Base-by-base conservation (phyloP, 2,329 filamentous ascomycete genomes). In the Fusarium globosum region DNA sequence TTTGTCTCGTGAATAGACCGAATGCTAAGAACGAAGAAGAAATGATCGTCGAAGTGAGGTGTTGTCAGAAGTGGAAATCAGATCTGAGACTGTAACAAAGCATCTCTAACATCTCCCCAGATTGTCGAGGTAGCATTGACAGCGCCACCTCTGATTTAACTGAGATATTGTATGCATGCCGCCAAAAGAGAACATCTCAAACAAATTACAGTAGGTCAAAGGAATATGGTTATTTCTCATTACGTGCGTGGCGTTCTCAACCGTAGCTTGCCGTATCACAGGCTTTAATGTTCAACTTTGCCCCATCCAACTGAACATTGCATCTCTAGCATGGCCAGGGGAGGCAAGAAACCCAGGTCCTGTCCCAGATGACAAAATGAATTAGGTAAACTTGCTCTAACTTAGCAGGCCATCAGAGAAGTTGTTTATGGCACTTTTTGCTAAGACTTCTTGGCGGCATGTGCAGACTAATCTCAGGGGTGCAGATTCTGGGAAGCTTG, bases 401-500 rank as follows among this genome's bases (percentile, higher is more conserved):
- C 18, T 26, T 1, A 2, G 30, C n/a, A 12, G 16, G 9, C 30
- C 16, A 20, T 26, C 13, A 26, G n/a, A 21, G 12, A 20, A 52
- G 8, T 15, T 26, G 20, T 26, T 52, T 52, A 6, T 52, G 30
- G 18, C n/a, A 20, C 13, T 18, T 20, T 49, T 9, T 4, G 16
- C 49, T 21, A 7, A 23, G 48, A 35, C 13, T 35, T 11, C 30
- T 4, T 52, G 30, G 30, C 7, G 4, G 42, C 26, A 16, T 3
- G 35, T n/a, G 13, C 41, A 33, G 21, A 15, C 57, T 38, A 61
- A 49, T 39, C 41, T 62, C 53, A 62, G 65, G 65, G 63, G 46
- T 41, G 35, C 36, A 43, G 33, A 39, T 39, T 42, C 26, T 59
- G 26, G 20, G 43, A 41, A 20, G 53, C 56, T 68, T 66, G 30